Conservation (phyloP, 768 basidiomycete genomes). For the Rhizopogon roseolus region DNA sequence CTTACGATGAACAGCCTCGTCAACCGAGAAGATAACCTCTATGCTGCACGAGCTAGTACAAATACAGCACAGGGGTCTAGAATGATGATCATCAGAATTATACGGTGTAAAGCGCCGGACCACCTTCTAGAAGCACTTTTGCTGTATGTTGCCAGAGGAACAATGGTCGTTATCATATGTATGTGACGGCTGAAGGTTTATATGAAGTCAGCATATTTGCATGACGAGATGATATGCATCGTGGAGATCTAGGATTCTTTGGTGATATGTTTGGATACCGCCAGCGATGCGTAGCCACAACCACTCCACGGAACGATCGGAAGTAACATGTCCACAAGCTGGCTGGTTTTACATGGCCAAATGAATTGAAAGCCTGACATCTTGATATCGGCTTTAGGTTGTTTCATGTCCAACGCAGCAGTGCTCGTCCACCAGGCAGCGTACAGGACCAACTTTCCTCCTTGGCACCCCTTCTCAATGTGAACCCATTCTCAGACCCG, state of each 20-base stretch:
- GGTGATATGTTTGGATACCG: not conserved
- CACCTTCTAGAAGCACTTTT: not conserved
- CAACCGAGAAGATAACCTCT: not conserved
- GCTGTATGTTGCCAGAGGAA: not conserved
- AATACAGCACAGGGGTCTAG: not conserved
- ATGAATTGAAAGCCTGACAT: not conserved
- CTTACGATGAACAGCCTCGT: not conserved
- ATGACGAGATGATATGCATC: not conserved
- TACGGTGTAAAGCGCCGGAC: not conserved
- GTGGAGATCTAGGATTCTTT: not conserved
- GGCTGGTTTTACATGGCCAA: not conserved
- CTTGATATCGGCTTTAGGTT: conserved; percentile 1
- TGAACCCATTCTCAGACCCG: conserved; percentile 52
- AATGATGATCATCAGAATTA: not conserved
- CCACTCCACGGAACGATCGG: no score
- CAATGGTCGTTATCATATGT: not conserved
- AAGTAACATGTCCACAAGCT: not conserved
- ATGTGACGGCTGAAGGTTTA: not conserved
- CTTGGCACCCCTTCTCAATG: conserved; percentile 23
- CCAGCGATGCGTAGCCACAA: not conserved
- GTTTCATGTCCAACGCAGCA: conserved; percentile 16
- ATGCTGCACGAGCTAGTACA: not conserved
- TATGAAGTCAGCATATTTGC: not conserved
- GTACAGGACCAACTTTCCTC: conserved; percentile 35
- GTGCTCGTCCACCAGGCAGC: conserved; percentile 28